Conservation (phyloP, 306 rosid genomes). For the Lathyrus oleraceus region DNA sequence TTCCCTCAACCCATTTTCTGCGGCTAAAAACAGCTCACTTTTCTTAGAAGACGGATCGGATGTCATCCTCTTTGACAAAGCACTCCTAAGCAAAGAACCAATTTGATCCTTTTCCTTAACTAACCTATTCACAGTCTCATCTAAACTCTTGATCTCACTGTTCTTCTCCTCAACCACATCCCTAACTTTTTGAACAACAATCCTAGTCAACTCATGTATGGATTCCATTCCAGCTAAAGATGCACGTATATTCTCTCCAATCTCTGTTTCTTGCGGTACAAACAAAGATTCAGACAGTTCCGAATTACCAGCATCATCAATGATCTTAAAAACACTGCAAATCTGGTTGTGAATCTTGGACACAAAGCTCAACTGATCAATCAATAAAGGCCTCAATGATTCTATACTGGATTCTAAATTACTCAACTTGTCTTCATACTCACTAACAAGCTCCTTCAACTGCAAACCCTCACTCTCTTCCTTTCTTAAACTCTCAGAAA, state of each 20-base stretch:
- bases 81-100: slow-evolving; percentile 88
- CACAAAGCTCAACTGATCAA: slow-evolving; percentile 77
- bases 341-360: slow-evolving; percentile 78
- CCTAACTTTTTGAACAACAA: slow-evolving; percentile 64
- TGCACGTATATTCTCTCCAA: slow-evolving; percentile 84
- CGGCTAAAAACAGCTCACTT: slow-evolving; percentile 71
- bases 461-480: slow-evolving; percentile 55
- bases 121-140: slow-evolving; percentile 66
- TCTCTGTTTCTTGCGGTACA: slow-evolving; percentile 83
- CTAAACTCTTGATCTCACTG: slow-evolving; percentile 60
- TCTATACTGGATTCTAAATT: slow-evolving; percentile 55
- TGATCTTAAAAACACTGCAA: slow-evolving; percentile 56
- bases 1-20: slow-evolving; percentile 87
- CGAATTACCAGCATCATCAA: slow-evolving; percentile 52
- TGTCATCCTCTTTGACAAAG: slow-evolving; percentile 67
- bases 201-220: slow-evolving; percentile 60
- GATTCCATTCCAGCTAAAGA: slow-evolving; percentile 96
- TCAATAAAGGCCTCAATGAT: slow-evolving; percentile 66
- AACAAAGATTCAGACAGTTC: slow-evolving; percentile 85
- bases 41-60: slow-evolving; percentile 56
- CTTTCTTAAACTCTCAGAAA: slow-evolving; percentile 51
- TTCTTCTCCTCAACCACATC: slow-evolving; percentile 67
- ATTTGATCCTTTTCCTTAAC: slow-evolving; percentile 86
- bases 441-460: slow-evolving; percentile 61
- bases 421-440: slow-evolving; percentile 69